A percentile compares a stretch with the other conserved stretches of the same genome.
Conservation (phyloP, 108 stramenopile genomes). For the Nitzschia putrida region DNA sequence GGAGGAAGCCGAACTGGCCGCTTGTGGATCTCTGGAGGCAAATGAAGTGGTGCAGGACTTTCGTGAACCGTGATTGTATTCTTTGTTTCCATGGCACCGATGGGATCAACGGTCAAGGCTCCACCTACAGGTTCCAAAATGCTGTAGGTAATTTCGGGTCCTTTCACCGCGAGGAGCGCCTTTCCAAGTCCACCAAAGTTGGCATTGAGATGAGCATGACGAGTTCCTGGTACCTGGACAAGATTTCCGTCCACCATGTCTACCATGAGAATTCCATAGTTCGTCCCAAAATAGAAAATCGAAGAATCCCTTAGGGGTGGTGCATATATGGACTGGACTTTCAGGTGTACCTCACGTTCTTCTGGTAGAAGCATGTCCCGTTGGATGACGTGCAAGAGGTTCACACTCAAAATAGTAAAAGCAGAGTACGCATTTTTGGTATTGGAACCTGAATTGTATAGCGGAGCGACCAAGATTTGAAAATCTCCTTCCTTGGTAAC, state of each 20-base stretch:
- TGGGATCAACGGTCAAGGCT: slow-evolving; percentile 14
- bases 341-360: slow-evolving; percentile 16
- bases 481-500: slow-evolving; percentile 49
- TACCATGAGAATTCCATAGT: slow-evolving; percentile 42
- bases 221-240: slow-evolving; percentile 34
- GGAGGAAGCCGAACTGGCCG: slow-evolving; percentile 54
- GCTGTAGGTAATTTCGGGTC: slow-evolving; percentile 39
- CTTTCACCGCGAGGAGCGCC: slow-evolving; percentile 32
- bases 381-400: slow-evolving; percentile 24
- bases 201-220: slow-evolving; percentile 50
- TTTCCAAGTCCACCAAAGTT: slow-evolving; percentile 43
- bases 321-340: slow-evolving; percentile 30
- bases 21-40: slow-evolving; percentile 47
- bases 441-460: slow-evolving; percentile 22
- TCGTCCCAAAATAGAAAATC: slow-evolving; percentile 33
- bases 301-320: slow-evolving; percentile 31
- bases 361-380: slow-evolving; percentile 28
- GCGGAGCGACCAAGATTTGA: slow-evolving; percentile 32
- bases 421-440: slow-evolving; percentile 29
- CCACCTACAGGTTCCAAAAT: slow-evolving; percentile 31
- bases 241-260: slow-evolving; percentile 39
- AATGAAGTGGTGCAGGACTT: slow-evolving; percentile 46
- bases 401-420: slow-evolving; percentile 19
- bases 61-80: slow-evolving; percentile 45
- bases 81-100: slow-evolving; percentile 32